Conservation (phyloP, 2,329 filamentous ascomycete species). For the Bipolaris cookei region DNA sequence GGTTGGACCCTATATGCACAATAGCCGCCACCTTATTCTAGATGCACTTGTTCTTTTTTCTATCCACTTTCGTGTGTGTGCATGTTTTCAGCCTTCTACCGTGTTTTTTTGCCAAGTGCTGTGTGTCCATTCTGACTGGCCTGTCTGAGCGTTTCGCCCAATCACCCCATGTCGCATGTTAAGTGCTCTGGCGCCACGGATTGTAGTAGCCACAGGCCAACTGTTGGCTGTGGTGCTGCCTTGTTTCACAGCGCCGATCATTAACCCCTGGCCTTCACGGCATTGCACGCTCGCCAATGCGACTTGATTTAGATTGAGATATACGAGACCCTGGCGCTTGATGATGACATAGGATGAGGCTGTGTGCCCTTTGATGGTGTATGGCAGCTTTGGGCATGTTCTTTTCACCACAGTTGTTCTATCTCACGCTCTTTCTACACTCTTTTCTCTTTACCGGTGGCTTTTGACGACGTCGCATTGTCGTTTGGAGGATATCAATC, state of each 20-base stretch:
- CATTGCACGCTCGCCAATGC: constrained; percentile 13
- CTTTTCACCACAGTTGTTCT: constrained; percentile 6
- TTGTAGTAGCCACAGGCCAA: constrained; percentile 26
- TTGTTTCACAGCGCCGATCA: constrained; percentile 25
- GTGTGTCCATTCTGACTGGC: constrained; percentile 18
- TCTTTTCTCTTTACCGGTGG: background rate
- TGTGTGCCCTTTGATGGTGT: background rate
- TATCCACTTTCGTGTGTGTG: background rate
- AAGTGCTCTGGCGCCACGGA: constrained; percentile 37
- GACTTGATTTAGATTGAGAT: constrained; percentile 17
- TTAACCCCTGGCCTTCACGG: constrained; percentile 17
- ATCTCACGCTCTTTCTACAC: background rate
- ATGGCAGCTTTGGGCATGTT: background rate
- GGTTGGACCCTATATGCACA: background rate
- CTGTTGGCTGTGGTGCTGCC: constrained; percentile 28
- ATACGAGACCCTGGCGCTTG: constrained; percentile 13
- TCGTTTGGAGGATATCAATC: too few relatives aligned
- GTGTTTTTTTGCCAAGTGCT: background rate
- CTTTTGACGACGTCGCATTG: background rate
- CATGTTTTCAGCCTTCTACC: background rate
- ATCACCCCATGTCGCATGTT: constrained; percentile 32
- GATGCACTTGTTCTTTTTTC: background rate
- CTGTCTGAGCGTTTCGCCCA: constrained; percentile 33
- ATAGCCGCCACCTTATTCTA: background rate
- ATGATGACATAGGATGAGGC: constrained; percentile 22